phyloP scores from a whole-genome alignment of 257 asterid genomes.

The Gynochthodes officinalis region DNA sequence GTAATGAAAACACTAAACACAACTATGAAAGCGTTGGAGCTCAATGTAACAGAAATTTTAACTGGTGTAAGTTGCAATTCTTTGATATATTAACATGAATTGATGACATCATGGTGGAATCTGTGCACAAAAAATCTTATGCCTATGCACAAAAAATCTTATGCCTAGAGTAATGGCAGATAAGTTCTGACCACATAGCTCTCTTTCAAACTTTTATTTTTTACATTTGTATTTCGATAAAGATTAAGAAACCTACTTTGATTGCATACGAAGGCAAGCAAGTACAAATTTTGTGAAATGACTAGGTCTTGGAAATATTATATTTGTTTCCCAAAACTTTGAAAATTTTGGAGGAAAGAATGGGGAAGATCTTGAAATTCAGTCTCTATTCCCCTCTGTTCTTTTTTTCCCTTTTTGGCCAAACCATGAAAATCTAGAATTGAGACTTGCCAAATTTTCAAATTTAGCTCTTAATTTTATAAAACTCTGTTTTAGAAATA shows the following conservation, averaged over 20 bases:
- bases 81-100: not conserved
- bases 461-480: not conserved
- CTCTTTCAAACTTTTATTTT: not conserved
- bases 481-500: not conserved
- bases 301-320: too few species aligned
- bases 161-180: not conserved
- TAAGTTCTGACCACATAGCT: not conserved
- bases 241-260: not conserved
- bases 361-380: too few species aligned
- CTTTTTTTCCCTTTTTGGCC: too few species aligned
- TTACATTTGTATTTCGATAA: not conserved
- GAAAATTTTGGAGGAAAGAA: too few species aligned
- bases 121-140: not conserved
- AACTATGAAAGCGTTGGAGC: not conserved
- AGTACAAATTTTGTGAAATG: not conserved
- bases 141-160: not conserved
- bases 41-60: not conserved
- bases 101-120: not conserved
- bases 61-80: not conserved
- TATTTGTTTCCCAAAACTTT: too few species aligned
- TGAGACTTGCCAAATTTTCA: too few species aligned
- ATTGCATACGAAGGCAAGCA: not conserved
- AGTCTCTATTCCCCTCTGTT: too few species aligned
- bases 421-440: too few species aligned
- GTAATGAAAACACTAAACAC: not conserved